Base-by-base conservation (phyloP, 768 basidiomycete genomes). In the Russula foetens region DNA sequence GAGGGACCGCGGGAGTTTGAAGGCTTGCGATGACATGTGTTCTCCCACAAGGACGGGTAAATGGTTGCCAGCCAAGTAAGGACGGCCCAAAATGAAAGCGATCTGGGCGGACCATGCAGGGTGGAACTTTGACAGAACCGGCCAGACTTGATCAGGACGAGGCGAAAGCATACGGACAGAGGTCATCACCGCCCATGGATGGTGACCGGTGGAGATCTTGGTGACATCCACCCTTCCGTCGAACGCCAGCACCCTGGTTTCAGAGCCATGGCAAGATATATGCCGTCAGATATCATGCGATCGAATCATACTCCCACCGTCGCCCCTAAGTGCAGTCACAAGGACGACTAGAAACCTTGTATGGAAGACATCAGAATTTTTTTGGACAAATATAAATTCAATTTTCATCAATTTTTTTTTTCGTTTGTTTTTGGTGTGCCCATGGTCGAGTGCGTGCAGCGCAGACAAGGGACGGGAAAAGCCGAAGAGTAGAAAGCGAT, bases 141-240 rank as follows among this genome's bases (percentile, higher is more conserved):
- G 52, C 31, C 4, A 17, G 33, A 26, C 23, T 51, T 29, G 54
- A 51, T 29, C 44, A 29, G 11, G 43, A 21, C 44, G 41, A 17
- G 50, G 26, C n/a, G n/a, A 41, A 57, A 35, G 46, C 24, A 24
- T 26, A 49, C 47, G 41, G 4, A 51, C 39, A 23, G 33, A 23
- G 48, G 47, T 56, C 55, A 61, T 61, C 60, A 61, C 60, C 60
- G 60, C 55, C 47, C 52, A 43, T 60, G 35, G n/a, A 54, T 54
- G 47, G 59, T 45, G 52, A 60, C 59, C 52, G 52, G 44, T 19
- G 45, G 46, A 38, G 44, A 52, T 45, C 38, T 48, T 24, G 3
- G 14, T 39, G 24, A 28, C 14, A 2, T 17, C 7, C n/a, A 29
- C 7, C 45, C 35, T 28, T 31, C 45, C 41, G 38, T 39, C 19